Evolutionary conservation across 192 early-diverging fungal species (phyloP), one percentile per base, ranked within the genome.

Genomic region (Powellomyces hirtus): DNA sequence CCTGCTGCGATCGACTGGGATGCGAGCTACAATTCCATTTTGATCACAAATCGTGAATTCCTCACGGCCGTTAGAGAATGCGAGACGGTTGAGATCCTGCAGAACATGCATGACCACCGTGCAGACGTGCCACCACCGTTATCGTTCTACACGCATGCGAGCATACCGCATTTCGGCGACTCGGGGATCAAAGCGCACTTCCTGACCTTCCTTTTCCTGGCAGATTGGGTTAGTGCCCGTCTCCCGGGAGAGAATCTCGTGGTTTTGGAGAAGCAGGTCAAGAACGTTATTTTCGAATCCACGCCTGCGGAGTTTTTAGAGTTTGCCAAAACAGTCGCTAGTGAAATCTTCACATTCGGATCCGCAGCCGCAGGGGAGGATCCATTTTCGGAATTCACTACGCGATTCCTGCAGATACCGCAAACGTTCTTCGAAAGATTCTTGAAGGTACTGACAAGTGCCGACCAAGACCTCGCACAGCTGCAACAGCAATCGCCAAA

Each of bases 21-120:
- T 24, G 20, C 59, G n/a, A 24, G 7, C 35, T 31, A 59, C 31
- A 56, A 44, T 7, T 22, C 59, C 18, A 58, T 75, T 4, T 14
- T 40, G 2, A 57, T 70, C 13, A 42, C 52, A 13, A 70, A 68
- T 31, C 66, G 73, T 26, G 73, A 51, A 11, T 31, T 16, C 18
- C 14, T 70, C 7, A 22, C 53, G 6, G 59, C 57, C 0, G 44
- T 75, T 6, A 49, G 73, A 18, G 67, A 61, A 29, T 33, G 22
- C 24, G 68, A 62, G 18, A 29, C 16, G 26, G 24, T 30, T 4
- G 27, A 56, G 29, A 26, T 56, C 29, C 53, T 56, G 4, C 27
- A 16, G 4, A 16, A 56, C 4, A 30, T 22, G 53, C 53, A 16
- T 30, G 3, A 31, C 53, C 46, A 49, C 16, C 46, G 46, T 24